These are phyloP conservation scores for Colletotrichum incanum DNA, from an alignment of 2,329 filamentous ascomycete species.

Conservation along the genomic window DNA sequence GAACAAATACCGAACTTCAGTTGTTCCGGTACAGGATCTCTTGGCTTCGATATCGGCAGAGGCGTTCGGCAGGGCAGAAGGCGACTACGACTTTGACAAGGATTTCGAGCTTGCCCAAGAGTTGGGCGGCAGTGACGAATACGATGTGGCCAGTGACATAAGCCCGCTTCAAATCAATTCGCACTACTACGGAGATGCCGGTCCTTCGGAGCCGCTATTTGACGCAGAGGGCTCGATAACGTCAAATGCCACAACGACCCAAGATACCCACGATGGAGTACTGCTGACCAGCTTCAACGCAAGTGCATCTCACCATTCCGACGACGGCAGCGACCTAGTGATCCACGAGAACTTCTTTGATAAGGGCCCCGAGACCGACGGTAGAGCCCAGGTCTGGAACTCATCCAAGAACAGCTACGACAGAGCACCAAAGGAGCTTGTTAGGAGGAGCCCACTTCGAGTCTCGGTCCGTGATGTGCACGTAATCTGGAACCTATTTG, in stretches of 20 bases:
- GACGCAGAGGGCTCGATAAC: conserved; percentile 58
- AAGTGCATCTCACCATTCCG: conserved; percentile 58
- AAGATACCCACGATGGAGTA: conserved; percentile 63
- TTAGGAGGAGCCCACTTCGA: conserved; percentile 79
- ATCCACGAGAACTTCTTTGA: conserved; percentile 87
- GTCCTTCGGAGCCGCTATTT: conserved; percentile 63
- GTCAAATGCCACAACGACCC: conserved; percentile 57
- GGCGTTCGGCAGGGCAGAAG: conserved; percentile 77
- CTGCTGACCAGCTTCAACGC: conserved; percentile 58
- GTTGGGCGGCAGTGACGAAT: conserved; percentile 59
- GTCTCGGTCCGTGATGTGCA: conserved; percentile 89
- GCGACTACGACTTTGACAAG: conserved; percentile 74
- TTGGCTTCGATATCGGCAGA: conserved; percentile 92
- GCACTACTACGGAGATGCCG: conserved; percentile 63
- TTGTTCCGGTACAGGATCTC: conserved; percentile 89
- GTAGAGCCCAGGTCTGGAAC: conserved; percentile 85
- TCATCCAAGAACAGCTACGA: conserved; percentile 83
- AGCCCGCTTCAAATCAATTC: conserved; percentile 59
- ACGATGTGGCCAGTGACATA: conserved; percentile 51
- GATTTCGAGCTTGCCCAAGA: conserved; percentile 72
- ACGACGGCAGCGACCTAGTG: conserved; percentile 74
- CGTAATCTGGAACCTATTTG: conserved; percentile 97
- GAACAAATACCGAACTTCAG: conserved; percentile 88
- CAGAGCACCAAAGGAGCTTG: conserved; percentile 72
- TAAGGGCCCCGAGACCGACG: conserved; percentile 71